These are phyloP conservation scores for Cenchrus purpureus DNA, from an alignment of 176 grass and related monocot genomes.

Conservation along the genomic window DNA sequence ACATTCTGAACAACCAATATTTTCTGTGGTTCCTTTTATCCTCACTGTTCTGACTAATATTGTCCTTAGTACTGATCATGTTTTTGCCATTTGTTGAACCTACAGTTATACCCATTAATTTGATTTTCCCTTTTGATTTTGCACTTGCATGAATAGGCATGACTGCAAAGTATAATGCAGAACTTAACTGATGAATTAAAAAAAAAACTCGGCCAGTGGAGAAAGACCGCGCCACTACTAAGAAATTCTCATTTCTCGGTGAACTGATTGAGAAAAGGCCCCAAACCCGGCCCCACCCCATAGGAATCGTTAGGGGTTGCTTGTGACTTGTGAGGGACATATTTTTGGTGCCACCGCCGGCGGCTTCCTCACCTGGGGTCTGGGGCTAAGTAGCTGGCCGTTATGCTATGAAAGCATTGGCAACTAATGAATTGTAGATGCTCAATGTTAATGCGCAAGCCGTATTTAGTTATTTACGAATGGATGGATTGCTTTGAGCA, in stretches of 20 bases:
- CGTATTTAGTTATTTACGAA: background rate
- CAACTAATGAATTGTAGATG: background rate
- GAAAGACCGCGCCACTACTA: too few species aligned
- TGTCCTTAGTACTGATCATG: background rate
- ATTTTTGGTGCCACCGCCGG: too few species aligned
- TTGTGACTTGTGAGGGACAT: too few species aligned
- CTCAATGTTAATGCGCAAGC: background rate
- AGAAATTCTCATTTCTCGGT: too few species aligned
- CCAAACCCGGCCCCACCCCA: too few species aligned
- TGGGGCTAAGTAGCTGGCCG: too few species aligned
- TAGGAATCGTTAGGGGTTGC: too few species aligned
- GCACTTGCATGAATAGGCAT: background rate
- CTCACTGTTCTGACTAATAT: background rate
- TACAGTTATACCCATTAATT: conserved; percentile 2
- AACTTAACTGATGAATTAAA: background rate
- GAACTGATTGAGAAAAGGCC: too few species aligned
- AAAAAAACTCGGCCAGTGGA: too few species aligned
- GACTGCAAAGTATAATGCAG: background rate
- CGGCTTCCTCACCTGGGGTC: too few species aligned
- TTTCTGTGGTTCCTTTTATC: background rate
- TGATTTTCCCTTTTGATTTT: background rate
- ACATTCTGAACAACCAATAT: background rate
- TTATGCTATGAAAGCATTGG: too few species aligned
- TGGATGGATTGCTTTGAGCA: background rate
- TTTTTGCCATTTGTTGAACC: conserved; percentile 14